Evolutionary conservation across 2,329 filamentous ascomycete species (phyloP).

Genomic region (Penicillium sp.): DNA sequence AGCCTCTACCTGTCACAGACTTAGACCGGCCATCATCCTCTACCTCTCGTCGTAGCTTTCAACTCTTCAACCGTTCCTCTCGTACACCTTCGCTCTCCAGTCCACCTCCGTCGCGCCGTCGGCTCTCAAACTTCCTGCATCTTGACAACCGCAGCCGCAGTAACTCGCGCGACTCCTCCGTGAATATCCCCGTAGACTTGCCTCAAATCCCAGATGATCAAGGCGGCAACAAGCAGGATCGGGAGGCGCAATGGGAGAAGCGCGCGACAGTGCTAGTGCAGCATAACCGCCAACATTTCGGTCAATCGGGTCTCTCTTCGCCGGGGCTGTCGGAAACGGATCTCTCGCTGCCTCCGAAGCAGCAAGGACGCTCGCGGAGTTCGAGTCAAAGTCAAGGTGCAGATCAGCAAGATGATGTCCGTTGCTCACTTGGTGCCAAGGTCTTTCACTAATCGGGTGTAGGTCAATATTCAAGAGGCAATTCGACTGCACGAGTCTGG

Average conservation of each 20-base stretch:
- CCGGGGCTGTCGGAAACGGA: slow-evolving; percentile 13
- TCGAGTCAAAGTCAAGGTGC: slow-evolving; percentile 29
- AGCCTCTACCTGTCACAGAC: slow-evolving; percentile 4
- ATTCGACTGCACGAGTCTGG: slow-evolving; percentile 87
- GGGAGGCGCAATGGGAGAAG: slow-evolving; percentile 82
- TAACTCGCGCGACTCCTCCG: slow-evolving; percentile 41
- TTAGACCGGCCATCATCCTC: slow-evolving; percentile 17
- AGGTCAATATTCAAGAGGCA: slow-evolving; percentile 78
- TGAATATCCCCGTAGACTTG: slow-evolving; percentile 71
- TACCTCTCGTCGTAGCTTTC: slow-evolving; percentile 33
- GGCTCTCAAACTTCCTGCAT: slow-evolving; percentile 33
- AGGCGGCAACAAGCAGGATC: slow-evolving; percentile 45
- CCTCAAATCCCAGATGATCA: slow-evolving; percentile 60
- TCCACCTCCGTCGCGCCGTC: slow-evolving; percentile 26
- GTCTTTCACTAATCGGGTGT: slow-evolving; percentile 7
- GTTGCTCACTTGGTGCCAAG: slow-evolving; percentile 6
- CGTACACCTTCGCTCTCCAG: slow-evolving; percentile 25
- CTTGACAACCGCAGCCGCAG: slow-evolving; percentile 32
- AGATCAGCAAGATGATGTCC: slow-evolving; percentile 35
- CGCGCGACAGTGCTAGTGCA: slow-evolving; percentile 81
- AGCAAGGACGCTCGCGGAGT: slow-evolving; percentile 26
- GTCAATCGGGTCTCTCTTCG: slow-evolving; percentile 33
- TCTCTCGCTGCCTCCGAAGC: slow-evolving; percentile 5
- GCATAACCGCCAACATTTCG: slow-evolving; percentile 44
- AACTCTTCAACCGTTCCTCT: slow-evolving; percentile 31